Percentiles rank a stretch among this genome's conserved stretches.
These are phyloP conservation scores for Colletotrichum magnum DNA, from an alignment of 2,329 filamentous ascomycete species.

Conservation along the genomic window DNA sequence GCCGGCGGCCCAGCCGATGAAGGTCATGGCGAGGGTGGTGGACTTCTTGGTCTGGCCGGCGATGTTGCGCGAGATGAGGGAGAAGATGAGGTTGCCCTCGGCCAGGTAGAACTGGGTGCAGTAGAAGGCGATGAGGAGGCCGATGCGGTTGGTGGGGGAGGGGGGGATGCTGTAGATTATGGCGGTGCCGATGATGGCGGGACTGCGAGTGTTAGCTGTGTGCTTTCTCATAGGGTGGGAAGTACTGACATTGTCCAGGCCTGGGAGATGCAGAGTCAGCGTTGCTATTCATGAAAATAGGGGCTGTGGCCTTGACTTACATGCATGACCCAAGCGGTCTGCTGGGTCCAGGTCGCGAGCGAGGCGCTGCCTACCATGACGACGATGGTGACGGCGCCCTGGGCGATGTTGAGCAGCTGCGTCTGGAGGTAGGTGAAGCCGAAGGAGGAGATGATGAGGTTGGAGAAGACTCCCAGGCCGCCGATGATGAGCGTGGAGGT, in stretches of 20 bases:
- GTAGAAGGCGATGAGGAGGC: constrained; percentile 57
- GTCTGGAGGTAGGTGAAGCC: constrained; percentile 72
- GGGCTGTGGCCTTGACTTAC: background rate
- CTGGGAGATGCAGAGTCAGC: constrained; percentile 64
- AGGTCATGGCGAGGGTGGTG: constrained; percentile 66
- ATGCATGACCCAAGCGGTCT: constrained; percentile 62
- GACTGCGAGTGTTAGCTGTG: constrained; percentile 3
- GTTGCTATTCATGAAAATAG: constrained; percentile 70
- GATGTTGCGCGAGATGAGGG: constrained; percentile 79
- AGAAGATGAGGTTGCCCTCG: constrained; percentile 68
- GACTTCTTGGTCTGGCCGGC: constrained; percentile 78
- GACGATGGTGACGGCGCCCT: constrained; percentile 63
- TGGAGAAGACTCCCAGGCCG: constrained; percentile 76
- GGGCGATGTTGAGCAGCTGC: constrained; percentile 61
- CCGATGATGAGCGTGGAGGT: constrained; percentile 74
- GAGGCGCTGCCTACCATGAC: constrained; percentile 55
- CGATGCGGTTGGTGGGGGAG: constrained; percentile 49
- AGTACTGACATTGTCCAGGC: constrained; percentile 13
- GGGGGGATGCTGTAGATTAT: constrained; percentile 54
- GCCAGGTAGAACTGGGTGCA: constrained; percentile 61
- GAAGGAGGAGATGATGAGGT: constrained; percentile 73
- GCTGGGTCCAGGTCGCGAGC: constrained; percentile 64
- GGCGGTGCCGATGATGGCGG: constrained; percentile 51
- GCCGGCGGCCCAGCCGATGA: constrained; percentile 52
- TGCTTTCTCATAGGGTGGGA: background rate